phyloP scores from a whole-genome alignment of 768 basidiomycete species.

The Lactarius trivialis region DNA sequence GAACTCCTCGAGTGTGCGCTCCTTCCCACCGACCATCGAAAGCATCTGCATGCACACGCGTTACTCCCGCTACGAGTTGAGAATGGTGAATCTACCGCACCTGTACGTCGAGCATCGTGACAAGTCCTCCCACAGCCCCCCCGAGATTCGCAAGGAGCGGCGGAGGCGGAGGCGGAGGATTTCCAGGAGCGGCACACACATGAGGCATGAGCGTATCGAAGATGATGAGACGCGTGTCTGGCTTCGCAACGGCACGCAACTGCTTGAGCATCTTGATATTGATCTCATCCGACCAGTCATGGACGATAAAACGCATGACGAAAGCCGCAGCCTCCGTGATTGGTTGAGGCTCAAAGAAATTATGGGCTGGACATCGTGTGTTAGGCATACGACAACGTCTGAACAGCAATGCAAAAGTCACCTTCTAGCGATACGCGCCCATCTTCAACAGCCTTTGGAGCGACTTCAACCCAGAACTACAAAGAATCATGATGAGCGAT shows the following conservation, averaged over 20 bases:
- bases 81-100: not conserved
- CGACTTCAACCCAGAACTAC: constrained; percentile 9
- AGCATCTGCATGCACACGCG: constrained; percentile 27
- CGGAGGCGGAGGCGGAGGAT: constrained; percentile 1
- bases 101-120: constrained; percentile 12
- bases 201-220: constrained; percentile 24
- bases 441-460: not conserved
- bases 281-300: constrained; percentile 26
- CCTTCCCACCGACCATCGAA: constrained; percentile 28
- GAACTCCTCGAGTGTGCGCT: constrained; percentile 29
- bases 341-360: constrained; percentile 23
- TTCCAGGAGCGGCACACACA: constrained; percentile 6
- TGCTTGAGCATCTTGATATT: constrained; percentile 21
- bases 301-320: constrained; percentile 24
- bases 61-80: not conserved
- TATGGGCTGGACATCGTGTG: constrained; percentile 2
- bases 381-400: not conserved
- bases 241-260: constrained; percentile 23
- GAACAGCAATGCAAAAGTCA: not conserved
- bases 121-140: not conserved
- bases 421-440: constrained; percentile 14
- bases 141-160: constrained; percentile 18
- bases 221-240: constrained; percentile 24
- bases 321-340: constrained; percentile 24
- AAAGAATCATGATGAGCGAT: not conserved